Base-by-base conservation (phyloP, 176 grass and related monocot species). In the Pontederia paniculata region DNA sequence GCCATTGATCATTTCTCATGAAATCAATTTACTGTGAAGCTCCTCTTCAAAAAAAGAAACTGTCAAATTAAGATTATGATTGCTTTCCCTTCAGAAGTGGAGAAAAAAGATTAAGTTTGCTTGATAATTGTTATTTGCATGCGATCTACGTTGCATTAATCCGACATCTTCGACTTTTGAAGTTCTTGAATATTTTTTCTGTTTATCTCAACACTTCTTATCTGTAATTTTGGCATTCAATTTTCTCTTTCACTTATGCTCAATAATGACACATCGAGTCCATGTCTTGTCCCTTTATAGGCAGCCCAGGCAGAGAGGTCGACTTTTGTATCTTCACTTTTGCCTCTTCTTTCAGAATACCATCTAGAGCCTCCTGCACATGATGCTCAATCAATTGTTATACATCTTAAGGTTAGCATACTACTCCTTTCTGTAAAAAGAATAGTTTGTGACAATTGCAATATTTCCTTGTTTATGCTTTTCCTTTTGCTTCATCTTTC, bases 271-370 rank as follows among this genome's bases (percentile, higher is more conserved):
- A 21, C 18, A 47, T 46, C 70, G 42, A 55, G 8, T 63, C 78
- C 15, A 62, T 20, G 70, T 76, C 59, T 44, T 78, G 3, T 62
- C 69, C 58, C 60, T 80, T 52, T 43, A 37, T 67, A 96, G 90
- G 82, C 79, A 60, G 90, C 85, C n/a, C 85, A 96, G 66, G 85
- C 89, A 76, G 90, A 89, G 74, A 96, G 90, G 66, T 78, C 90
- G 17, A 96, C 79, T 41, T 96, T 96, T 60, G 74, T 96, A 67
- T 86, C 82, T 55, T 96, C 85, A 76, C 79, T 96, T 48, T 77
- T 96, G 58, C 79, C 85, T 70, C 79, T 96, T 86, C 75, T 89
- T 23, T 80, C 78, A 65, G 85, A 96, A 73, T 85, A 89, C 78
- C 68, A 73, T 28, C 70, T 86, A 7, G 82, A 89, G 57, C 85